Conservation (phyloP, 495 filamentous ascomycete species). For the Hyphodiscus hymeniophilus region DNA sequence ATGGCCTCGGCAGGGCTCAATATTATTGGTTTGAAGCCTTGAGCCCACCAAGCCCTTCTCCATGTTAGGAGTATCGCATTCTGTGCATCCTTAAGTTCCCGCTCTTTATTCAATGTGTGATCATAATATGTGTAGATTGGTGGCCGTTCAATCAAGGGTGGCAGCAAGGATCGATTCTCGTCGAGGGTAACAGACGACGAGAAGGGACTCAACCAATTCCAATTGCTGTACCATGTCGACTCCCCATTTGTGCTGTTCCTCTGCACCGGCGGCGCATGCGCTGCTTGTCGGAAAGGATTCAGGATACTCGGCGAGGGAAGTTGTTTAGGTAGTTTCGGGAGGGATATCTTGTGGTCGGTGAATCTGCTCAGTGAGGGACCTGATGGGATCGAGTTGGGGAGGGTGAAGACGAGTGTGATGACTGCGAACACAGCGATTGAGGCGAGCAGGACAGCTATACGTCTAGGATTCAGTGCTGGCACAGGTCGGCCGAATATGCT, state of each 20-base stretch:
- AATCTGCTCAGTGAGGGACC: slow-evolving; percentile 35
- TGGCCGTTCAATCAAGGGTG: slow-evolving; percentile 61
- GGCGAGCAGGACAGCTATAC: slow-evolving; percentile 36
- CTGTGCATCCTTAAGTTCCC: slow-evolving; percentile 57
- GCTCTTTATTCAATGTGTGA: slow-evolving; percentile 50
- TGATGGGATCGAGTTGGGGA: slow-evolving; percentile 20
- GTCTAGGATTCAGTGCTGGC: slow-evolving; percentile 33
- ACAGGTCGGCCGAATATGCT: slow-evolving; percentile 36
- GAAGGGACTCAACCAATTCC: slow-evolving; percentile 85
- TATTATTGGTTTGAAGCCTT: slow-evolving; percentile 82
- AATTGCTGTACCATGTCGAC: slow-evolving; percentile 78
- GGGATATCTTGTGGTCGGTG: slow-evolving; percentile 27
- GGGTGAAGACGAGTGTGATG: slow-evolving; percentile 30
- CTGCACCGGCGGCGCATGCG: slow-evolving; percentile 67
- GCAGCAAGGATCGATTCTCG: slow-evolving; percentile 79
- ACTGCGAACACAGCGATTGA: slow-evolving; percentile 38
- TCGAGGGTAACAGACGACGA: slow-evolving; percentile 79
- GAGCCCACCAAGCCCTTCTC: slow-evolving; percentile 89
- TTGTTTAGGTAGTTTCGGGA: slow-evolving; percentile 19
- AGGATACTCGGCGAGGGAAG: slow-evolving; percentile 31
- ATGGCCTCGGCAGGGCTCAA: slow-evolving; percentile 74
- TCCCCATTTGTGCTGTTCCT: slow-evolving; percentile 71
- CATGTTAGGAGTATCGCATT: slow-evolving; percentile 74
- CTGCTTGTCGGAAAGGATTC: slow-evolving; percentile 55
- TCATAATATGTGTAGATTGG: slow-evolving; percentile 95